Evolutionary conservation across 163 green algal species (phyloP).

Genomic region (Volvox carteri): DNA sequence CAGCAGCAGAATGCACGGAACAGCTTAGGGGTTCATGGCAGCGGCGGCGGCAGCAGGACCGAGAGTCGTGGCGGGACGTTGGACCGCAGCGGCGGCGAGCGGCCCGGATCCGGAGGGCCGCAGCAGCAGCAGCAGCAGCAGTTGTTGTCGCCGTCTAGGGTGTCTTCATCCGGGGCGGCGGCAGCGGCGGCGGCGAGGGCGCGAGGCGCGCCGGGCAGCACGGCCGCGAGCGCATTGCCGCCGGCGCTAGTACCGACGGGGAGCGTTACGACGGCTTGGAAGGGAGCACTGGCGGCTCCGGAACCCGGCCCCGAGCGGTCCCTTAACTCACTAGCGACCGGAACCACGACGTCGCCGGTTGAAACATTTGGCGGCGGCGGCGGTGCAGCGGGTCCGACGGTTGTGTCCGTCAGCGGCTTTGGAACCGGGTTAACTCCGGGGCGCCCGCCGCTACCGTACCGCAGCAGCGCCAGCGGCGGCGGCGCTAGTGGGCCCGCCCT

Average conservation of each 20-base stretch:
- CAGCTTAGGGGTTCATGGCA: not conserved
- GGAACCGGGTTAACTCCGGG: not conserved
- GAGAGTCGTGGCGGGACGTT: not conserved
- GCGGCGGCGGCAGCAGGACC: not conserved
- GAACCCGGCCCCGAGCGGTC: not conserved
- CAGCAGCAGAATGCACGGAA: not conserved
- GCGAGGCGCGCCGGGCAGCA: not conserved
- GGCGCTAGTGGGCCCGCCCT: not conserved
- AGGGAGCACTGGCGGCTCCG: not conserved
- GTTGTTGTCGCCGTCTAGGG: not conserved
- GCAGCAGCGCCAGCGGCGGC: not conserved
- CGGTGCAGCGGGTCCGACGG: not conserved
- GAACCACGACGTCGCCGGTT: not conserved
- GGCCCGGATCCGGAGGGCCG: not conserved
- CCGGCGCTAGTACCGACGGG: conserved; percentile 13
- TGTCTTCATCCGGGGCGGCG: not conserved
- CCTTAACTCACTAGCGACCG: conserved; percentile 16
- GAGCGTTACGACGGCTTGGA: conserved; percentile 30
- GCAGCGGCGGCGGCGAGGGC: not conserved
- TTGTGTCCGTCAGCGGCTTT: not conserved
- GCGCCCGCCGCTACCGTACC: not conserved
- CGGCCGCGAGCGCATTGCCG: not conserved
- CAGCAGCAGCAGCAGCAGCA: too few relatives aligned
- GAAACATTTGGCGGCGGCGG: not conserved
- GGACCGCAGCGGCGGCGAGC: conserved; percentile 1